Evolutionary conservation across 257 asterid genomes (phyloP).

Genomic region (Orobanche coerulescens): DNA sequence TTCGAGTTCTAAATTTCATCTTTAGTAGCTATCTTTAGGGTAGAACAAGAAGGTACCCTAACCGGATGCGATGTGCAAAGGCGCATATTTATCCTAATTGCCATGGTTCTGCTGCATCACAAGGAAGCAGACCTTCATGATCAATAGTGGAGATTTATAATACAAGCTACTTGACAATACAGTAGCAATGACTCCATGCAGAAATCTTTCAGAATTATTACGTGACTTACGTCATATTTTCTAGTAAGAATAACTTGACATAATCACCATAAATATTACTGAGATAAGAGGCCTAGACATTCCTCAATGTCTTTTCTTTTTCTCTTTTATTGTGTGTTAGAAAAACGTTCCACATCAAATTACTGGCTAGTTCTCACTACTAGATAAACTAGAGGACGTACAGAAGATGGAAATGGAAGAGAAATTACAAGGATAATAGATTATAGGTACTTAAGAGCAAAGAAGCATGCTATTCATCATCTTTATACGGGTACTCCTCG

Average conservation of each 20-base stretch:
- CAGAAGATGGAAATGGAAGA: slow-evolving; percentile 16
- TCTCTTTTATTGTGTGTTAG: not conserved
- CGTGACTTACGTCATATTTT: not conserved
- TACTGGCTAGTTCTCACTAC: not conserved
- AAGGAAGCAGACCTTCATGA: too few relatives aligned
- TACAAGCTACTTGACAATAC: too few relatives aligned
- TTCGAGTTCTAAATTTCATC: too few relatives aligned
- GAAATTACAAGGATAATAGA: slow-evolving; percentile 14
- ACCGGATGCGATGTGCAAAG: too few relatives aligned
- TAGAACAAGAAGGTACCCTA: too few relatives aligned
- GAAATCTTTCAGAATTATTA: not conserved
- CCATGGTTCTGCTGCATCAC: too few relatives aligned
- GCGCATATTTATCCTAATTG: too few relatives aligned
- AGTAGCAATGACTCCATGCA: not conserved
- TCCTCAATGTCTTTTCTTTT: not conserved
- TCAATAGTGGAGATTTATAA: too few relatives aligned
- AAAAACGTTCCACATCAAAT: not conserved
- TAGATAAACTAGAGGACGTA: slow-evolving; percentile 8
- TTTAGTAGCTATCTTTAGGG: too few relatives aligned
- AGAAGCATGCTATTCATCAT: slow-evolving; percentile 56
- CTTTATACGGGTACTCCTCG: slow-evolving; percentile 97
- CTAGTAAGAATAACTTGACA: not conserved
- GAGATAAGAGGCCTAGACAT: not conserved
- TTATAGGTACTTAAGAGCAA: not conserved
- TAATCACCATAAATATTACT: not conserved